Base-by-base conservation (phyloP, 2,329 filamentous ascomycete genomes). In the Cordyceps fumosorosea region DNA sequence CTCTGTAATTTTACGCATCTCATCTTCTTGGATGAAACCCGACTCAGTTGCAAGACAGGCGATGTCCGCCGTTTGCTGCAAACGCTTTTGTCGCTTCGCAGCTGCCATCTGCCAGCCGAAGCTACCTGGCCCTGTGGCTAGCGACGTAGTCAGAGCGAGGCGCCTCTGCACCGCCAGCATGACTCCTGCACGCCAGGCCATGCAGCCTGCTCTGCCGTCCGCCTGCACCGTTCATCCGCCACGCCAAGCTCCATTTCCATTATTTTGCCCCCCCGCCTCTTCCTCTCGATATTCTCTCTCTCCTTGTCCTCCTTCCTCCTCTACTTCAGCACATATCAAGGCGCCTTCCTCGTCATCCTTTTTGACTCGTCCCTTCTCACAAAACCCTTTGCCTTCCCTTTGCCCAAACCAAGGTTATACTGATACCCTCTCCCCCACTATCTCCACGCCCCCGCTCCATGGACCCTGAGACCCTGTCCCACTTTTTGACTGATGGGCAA, bases 381-480 rank as follows among this genome's bases (percentile, higher is more conserved):
- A 20, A 47, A 44, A 29, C 29, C 16, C 5, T 44, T 8, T 29
- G 10, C 50, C 29, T 8, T 20, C 2, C 4, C 22, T 8, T 26
- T 16, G 45, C 22, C 3, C 20, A 48, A 16, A 24, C 45, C 11
- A 12, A 44, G 16, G 40, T 44, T 44, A 47, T 47, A 47, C 44
- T 3, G 6, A n/a, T 22, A 47, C 44, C n/a, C 44, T 22, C 5
- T 18, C 29, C 55, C 26, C 56, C 45, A 32, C 47, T 59, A 51
- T 24, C 48, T 24, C 57, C 48, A 60, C 57, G 24, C 50, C 57
- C 37, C 45, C 37, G n/a, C 48, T 34, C 48, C 56, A 54, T 48
- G 50, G 60, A 62, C 60, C 60, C 60, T 62, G 59, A 62, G 60
- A 62, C 60, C 60, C 60, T 56, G 22, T 24, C 40, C 57, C 57